Base-by-base conservation (phyloP, 129 eudicot species). In the Ambrosia trifida region DNA sequence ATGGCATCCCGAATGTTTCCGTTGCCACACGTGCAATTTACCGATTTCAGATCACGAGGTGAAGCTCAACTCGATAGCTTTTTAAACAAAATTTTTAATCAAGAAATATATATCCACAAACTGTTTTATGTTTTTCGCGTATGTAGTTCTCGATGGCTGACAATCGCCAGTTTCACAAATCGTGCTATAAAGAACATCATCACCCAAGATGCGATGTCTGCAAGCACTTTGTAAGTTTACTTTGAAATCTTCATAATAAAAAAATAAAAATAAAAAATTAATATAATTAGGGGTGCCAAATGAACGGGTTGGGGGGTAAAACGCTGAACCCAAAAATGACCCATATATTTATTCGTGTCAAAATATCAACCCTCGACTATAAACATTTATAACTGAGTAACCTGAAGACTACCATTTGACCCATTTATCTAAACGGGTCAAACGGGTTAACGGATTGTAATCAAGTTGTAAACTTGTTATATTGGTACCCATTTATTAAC, bases 1-100 rank as follows among this genome's bases (percentile, higher is more conserved):
- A 84, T 95, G 99, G 99, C 99, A 95, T 82, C 99, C 99, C 2
- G 97, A 90, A 76, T 95, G 99, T 77, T 95, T 95, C 46, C 78
- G 94, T 36, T 95, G 99, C 68, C 89, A 88, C 8, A 85, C 77
- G 35, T 95, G 99, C 83, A 81, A 79, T 74, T 74, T 13, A 45
- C 97, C 99, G 7, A 95, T 95, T 49, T 83, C 96, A 7, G 99
- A 95, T 78, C 78, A 81, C 65, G 99, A 95, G 99, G 99, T 95
- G 56, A 1, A 44, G 50, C 70, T 46, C 56, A 61, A 24, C 33
- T 79, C 36, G 7, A 28, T 52, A 28, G 53, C 64, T 65, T 54
- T 35, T 57, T 24, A 53, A 68, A 62, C 68, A 56, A 30, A 30
- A 66, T 16, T 66, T 66, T 36, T 66, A 19, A 41, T 65, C 0